Conservation (phyloP, 1,139 yeast species). For the Yamadazyma atlantica region DNA sequence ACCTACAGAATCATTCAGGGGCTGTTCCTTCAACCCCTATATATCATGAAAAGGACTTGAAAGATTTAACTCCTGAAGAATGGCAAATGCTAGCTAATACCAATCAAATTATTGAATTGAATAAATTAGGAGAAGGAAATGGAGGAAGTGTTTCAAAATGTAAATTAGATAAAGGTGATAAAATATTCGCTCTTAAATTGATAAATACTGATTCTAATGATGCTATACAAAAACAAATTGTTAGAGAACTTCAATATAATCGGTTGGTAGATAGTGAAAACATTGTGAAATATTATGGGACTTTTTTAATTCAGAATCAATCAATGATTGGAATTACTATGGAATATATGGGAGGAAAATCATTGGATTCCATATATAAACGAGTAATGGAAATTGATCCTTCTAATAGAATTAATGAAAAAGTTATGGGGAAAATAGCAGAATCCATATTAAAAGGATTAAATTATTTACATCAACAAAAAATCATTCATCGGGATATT, state of each 20-base stretch:
- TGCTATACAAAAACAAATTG: slow-evolving; percentile 77
- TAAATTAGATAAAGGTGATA: slow-evolving; percentile 33
- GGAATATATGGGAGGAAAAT: slow-evolving; percentile 96
- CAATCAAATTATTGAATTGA: slow-evolving; percentile 37
- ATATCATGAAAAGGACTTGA: slow-evolving; percentile 31
- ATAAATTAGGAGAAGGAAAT: slow-evolving; percentile 86
- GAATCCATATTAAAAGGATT: slow-evolving; percentile 81
- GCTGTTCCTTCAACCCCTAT: slow-evolving; percentile 8
- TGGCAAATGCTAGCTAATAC: slow-evolving; percentile 69
- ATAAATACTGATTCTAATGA: slow-evolving; percentile 78
- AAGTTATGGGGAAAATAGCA: slow-evolving; percentile 86
- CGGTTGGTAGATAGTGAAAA: slow-evolving; percentile 77
- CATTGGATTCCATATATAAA: slow-evolving; percentile 88
- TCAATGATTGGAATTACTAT: slow-evolving; percentile 85
- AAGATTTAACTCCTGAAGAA: slow-evolving; percentile 68
- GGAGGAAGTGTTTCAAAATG: slow-evolving; percentile 92
- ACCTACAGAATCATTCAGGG: too few species aligned
- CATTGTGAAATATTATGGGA: slow-evolving; percentile 90
- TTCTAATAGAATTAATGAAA: slow-evolving; percentile 91
- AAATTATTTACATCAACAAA: slow-evolving; percentile 81
- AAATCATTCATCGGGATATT: slow-evolving; percentile 88
- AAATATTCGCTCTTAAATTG: slow-evolving; percentile 83
- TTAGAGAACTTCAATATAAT: slow-evolving; percentile 87
- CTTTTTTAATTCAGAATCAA: slow-evolving; percentile 73
- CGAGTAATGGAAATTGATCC: slow-evolving; percentile 51